Base-by-base conservation (phyloP, 768 basidiomycete species). In the Mrakia gelida region DNA sequence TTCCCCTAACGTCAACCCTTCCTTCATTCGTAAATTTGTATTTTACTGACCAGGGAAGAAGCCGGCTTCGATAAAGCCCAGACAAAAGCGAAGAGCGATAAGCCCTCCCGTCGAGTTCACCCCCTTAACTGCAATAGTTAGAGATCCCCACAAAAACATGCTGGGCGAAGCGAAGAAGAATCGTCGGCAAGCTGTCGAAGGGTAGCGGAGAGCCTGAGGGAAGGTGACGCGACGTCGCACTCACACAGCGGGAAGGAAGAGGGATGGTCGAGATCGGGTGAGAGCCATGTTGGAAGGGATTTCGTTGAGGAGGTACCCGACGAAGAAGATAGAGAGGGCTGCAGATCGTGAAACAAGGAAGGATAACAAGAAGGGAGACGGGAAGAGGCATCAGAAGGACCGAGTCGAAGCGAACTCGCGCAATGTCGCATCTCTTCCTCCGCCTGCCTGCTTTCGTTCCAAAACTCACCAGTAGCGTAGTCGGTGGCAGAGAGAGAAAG, bases 21-120 rank as follows among this genome's bases (percentile, higher is more conserved):
- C 81, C 52, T 82, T 65, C 26, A 82, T 59, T n/a, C n/a, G n/a
- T 15, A 61, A 21, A 61, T 28, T 16, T 82, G 75, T 81, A 84
- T 82, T n/a, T n/a, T n/a, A 81, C 81, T 74, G 6, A 43, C 80
- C 81, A 9, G 81, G 80, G 41, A 15, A 45, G 80, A 83, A 84
- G 13, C 83, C 84, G 15, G 84, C 83, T 73, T 85, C 84, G 63
- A 83, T 80, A 21, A 84, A 67, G 52, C 84, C 84, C 1, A 85
- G 80, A 56, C 80, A 8, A 30, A 71, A 41, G 0, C 68, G 54
- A 15, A 71, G 38, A 23, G 67, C 75, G 67, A 70, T 43, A 16
- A 76, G 68, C 3, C 49, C 45, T 6, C 32, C 45, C 34, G 4
- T 54, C 2, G n/a, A 32, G 16, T 71, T 68, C 56, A 68, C 10